Conservation (phyloP, 1,139 yeast genomes). For the Nakaseomyces delphensis region DNA sequence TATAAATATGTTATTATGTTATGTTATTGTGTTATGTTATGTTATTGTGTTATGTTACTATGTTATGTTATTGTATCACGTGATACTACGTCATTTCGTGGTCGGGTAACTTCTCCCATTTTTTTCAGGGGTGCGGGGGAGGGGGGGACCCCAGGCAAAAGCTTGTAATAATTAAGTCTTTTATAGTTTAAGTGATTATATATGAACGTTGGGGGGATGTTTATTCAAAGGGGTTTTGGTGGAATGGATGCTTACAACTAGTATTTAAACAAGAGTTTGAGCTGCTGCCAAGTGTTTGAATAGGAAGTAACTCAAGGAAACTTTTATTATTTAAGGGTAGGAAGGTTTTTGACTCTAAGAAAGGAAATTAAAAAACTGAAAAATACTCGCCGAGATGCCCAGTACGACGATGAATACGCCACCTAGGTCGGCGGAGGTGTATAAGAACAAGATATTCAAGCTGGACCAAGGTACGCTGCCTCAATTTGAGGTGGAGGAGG, state of each 20-base stretch:
- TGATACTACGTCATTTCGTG: slow-evolving; percentile 4
- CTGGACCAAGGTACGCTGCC: background rate
- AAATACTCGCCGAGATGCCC: background rate
- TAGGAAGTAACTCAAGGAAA: background rate
- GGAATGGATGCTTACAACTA: no score
- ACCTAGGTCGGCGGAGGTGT: slow-evolving; percentile 3
- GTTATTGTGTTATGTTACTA: no score
- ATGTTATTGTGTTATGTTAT: no score
- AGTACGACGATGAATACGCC: slow-evolving; percentile 5
- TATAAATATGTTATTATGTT: background rate
- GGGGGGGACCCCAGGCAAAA: background rate
- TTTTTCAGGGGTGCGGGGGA: background rate
- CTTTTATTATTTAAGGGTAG: background rate
- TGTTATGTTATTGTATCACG: no score
- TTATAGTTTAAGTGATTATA: no score
- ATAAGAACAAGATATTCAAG: slow-evolving; percentile 3
- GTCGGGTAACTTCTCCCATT: no score
- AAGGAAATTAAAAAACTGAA: no score
- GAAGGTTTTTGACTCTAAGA: no score
- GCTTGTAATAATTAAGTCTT: background rate
- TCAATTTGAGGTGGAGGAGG: background rate
- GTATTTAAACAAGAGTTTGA: no score
- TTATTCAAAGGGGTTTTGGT: no score
- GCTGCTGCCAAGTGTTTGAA: no score
- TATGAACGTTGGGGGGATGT: no score